Percentiles rank a stretch among this genome's conserved stretches.
Evolutionary conservation across 2,329 filamentous ascomycete genomes (phyloP).

Genomic region (Monosporascus sp.): DNA sequence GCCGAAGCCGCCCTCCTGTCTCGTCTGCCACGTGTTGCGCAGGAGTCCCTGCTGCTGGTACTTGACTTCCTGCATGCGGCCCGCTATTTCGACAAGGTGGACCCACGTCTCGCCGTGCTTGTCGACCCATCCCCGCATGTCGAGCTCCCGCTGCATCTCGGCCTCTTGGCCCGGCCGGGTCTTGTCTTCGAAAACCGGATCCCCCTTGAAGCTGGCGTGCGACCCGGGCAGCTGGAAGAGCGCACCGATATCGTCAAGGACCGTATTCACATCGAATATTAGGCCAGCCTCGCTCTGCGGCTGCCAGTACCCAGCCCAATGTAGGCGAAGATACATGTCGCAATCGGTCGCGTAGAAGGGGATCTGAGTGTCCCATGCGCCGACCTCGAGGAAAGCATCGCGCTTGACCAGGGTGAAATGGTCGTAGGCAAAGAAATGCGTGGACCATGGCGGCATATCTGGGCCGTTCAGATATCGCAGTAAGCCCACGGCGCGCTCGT

Average conservation of each 20-base stretch:
- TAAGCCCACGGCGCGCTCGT: constrained; percentile 26
- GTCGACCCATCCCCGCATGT: constrained; percentile 25
- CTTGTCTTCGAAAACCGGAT: constrained; percentile 23
- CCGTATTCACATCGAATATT: constrained; percentile 35
- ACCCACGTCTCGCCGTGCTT: constrained; percentile 30
- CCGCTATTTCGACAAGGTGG: constrained; percentile 27
- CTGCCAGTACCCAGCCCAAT: constrained; percentile 36
- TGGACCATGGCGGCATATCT: constrained; percentile 36
- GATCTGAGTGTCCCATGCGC: constrained; percentile 45
- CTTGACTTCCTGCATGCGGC: constrained; percentile 25
- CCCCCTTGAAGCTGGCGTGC: constrained; percentile 26
- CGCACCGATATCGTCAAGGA: constrained; percentile 36
- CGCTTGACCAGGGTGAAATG: constrained; percentile 44
- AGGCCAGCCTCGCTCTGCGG: constrained; percentile 32
- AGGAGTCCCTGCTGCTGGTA: constrained; percentile 12
- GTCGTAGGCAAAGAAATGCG: constrained; percentile 45
- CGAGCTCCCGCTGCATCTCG: constrained; percentile 22
- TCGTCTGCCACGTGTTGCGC: constrained; percentile 35
- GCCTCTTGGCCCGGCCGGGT: constrained; percentile 18
- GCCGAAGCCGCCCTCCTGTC: constrained; percentile 35
- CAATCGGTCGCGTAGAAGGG: constrained; percentile 42
- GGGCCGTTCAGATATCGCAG: constrained; percentile 26
- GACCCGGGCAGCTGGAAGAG: constrained; percentile 34
- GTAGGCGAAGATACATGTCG: constrained; percentile 37
- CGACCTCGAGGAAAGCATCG: constrained; percentile 33